Percentiles rank a stretch among this genome's conserved stretches.
Conservation (phyloP, 2,329 filamentous ascomycete genomes). For the Blumeria hordei region DNA sequence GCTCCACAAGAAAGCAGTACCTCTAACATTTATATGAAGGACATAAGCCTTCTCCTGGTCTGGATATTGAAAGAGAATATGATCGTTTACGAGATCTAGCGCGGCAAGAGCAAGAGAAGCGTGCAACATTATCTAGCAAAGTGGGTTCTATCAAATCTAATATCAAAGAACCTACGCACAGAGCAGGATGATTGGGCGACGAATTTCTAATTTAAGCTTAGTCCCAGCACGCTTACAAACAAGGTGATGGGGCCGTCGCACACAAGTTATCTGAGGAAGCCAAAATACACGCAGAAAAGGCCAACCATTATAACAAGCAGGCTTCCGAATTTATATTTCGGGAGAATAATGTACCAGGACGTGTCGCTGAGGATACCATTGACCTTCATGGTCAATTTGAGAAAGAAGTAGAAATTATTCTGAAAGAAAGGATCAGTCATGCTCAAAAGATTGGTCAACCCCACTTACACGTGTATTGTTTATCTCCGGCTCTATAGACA, state of each 20-base stretch:
- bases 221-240: constrained; percentile 57
- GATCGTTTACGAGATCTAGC: constrained; percentile 72
- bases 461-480: constrained; percentile 53
- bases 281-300: constrained; percentile 59
- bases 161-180: too few relatives aligned
- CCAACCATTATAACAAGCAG: constrained; percentile 76
- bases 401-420: constrained; percentile 77
- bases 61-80: constrained; percentile 61
- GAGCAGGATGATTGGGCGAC: too few relatives aligned
- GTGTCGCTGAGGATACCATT: constrained; percentile 59
- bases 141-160: constrained; percentile 19
- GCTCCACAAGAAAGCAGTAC: background rate
- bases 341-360: constrained; percentile 64
- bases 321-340: constrained; percentile 88
- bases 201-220: constrained; percentile 16
- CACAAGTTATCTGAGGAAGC: constrained; percentile 67
- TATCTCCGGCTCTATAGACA: background rate
- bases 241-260: constrained; percentile 61
- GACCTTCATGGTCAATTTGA: constrained; percentile 90
- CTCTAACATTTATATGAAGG: constrained; percentile 22
- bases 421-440: constrained; percentile 63
- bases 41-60: constrained; percentile 47
- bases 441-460: constrained; percentile 49
- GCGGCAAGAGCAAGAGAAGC: constrained; percentile 55
- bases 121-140: constrained; percentile 50